Evolutionary conservation across 768 basidiomycete genomes (phyloP).

Genomic region (Xerocomellus amylosporus): DNA sequence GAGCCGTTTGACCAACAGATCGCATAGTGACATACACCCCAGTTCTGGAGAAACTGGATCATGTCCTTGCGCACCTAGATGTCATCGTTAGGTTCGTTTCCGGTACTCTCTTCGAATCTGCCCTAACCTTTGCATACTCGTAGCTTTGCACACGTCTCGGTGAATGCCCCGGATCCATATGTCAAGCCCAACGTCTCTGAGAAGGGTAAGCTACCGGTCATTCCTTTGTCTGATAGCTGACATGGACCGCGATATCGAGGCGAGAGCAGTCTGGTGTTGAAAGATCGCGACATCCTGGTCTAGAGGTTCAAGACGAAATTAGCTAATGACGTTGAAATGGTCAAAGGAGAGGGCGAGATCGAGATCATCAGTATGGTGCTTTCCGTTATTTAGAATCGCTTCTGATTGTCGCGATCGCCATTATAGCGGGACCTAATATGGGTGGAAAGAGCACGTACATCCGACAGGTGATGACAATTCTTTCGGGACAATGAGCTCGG

Average conservation of each 20-base stretch:
- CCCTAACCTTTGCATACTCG: not conserved
- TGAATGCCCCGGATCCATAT: constrained; percentile 83
- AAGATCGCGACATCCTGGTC: constrained; percentile 90
- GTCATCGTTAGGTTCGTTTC: constrained; percentile 77
- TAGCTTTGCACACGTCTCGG: constrained; percentile 90
- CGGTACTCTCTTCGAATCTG: not conserved
- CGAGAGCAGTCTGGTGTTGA: constrained; percentile 72
- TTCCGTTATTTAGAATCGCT: not conserved
- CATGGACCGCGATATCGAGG: constrained; percentile 42
- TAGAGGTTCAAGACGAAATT: constrained; percentile 95
- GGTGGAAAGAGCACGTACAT: constrained; percentile 98
- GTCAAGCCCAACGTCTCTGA: constrained; percentile 79
- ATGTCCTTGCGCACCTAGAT: constrained; percentile 84
- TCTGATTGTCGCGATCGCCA: constrained; percentile 1
- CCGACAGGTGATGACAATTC: constrained; percentile 57
- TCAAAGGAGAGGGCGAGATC: constrained; percentile 91
- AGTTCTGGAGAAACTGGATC: constrained; percentile 81
- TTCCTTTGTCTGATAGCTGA: not conserved
- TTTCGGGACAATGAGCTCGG: not conserved
- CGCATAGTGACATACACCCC: constrained; percentile 85
- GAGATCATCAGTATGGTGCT: constrained; percentile 78
- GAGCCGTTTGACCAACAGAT: not conserved
- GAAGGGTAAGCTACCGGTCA: constrained; percentile 50
- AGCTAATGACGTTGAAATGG: constrained; percentile 92
- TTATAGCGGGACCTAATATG: constrained; percentile 92